phyloP scores from a whole-genome alignment of 495 filamentous ascomycete genomes.

The Xylaria sp. region DNA sequence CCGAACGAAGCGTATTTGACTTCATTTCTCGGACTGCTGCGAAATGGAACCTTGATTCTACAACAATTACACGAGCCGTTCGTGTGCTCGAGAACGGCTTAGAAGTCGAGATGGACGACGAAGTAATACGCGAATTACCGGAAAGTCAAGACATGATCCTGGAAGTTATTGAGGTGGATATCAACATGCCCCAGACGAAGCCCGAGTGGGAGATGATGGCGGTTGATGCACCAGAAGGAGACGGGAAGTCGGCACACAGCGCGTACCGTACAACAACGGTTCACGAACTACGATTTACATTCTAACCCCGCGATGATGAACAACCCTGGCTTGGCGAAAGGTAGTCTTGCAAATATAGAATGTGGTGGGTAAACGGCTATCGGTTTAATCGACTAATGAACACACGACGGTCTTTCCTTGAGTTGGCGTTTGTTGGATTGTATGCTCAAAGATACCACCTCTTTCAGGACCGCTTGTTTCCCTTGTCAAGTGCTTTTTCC shows the following conservation, averaged over 20 bases:
- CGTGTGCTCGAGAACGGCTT: slow-evolving; percentile 75
- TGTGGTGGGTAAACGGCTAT: background rate
- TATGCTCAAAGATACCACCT: slow-evolving; percentile 18
- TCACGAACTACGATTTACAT: slow-evolving; percentile 57
- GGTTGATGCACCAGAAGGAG: slow-evolving; percentile 51
- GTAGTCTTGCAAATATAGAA: slow-evolving; percentile 12
- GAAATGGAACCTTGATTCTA: slow-evolving; percentile 80
- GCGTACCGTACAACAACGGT: slow-evolving; percentile 43
- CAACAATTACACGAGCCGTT: slow-evolving; percentile 70
- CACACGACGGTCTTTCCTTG: slow-evolving; percentile 18
- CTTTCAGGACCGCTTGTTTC: slow-evolving; percentile 6
- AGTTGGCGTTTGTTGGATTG: slow-evolving; percentile 14
- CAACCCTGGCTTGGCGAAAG: background rate
- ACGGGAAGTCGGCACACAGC: slow-evolving; percentile 45
- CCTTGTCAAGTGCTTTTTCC: background rate
- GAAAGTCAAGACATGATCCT: slow-evolving; percentile 90
- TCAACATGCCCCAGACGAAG: slow-evolving; percentile 46
- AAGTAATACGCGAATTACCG: slow-evolving; percentile 81
- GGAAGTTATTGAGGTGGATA: slow-evolving; percentile 52
- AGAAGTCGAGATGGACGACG: slow-evolving; percentile 87
- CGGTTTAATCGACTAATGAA: slow-evolving; percentile 13
- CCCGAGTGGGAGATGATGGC: slow-evolving; percentile 61
- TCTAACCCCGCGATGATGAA: slow-evolving; percentile 40
- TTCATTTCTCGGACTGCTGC: slow-evolving; percentile 72
- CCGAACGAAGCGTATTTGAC: slow-evolving; percentile 73